These are phyloP conservation scores for Galerina sulciceps DNA, from an alignment of 768 basidiomycete species.

Conservation along the genomic window DNA sequence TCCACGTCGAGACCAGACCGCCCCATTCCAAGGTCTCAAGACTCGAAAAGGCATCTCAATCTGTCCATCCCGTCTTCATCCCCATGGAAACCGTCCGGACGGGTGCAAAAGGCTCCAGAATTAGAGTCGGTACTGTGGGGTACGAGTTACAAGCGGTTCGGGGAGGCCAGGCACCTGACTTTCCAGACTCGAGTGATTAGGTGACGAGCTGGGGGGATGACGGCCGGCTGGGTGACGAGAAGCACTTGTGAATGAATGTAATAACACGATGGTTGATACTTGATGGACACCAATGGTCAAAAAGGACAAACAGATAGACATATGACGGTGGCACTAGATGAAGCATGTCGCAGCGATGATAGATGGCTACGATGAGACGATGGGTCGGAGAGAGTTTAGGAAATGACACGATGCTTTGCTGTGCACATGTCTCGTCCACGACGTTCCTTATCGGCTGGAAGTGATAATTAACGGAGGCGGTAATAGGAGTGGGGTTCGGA, in stretches of 20 bases:
- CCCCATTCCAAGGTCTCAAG: too few relatives aligned
- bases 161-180: too few relatives aligned
- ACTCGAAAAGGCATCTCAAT: too few relatives aligned
- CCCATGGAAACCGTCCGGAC: not conserved
- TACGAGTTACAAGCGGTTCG: too few relatives aligned
- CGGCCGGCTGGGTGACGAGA: not conserved
- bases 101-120: not conserved
- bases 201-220: not conserved
- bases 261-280: not conserved
- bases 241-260: not conserved
- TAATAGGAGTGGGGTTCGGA: slow-evolving; percentile 5
- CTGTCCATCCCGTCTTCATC: not conserved
- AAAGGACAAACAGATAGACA: not conserved
- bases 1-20: too few relatives aligned
- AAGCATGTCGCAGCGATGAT: not conserved
- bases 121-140: not conserved
- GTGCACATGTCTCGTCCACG: too few relatives aligned
- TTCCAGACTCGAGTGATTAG: too few relatives aligned
- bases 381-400: too few relatives aligned
- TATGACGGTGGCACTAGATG: not conserved
- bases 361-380: too few relatives aligned
- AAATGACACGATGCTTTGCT: too few relatives aligned
- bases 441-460: not conserved
- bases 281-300: not conserved
- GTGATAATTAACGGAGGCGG: not conserved